These are phyloP conservation scores for Lipomyces yamanashiensis DNA, from an alignment of 805 yeast genomes.

Conservation along the genomic window DNA sequence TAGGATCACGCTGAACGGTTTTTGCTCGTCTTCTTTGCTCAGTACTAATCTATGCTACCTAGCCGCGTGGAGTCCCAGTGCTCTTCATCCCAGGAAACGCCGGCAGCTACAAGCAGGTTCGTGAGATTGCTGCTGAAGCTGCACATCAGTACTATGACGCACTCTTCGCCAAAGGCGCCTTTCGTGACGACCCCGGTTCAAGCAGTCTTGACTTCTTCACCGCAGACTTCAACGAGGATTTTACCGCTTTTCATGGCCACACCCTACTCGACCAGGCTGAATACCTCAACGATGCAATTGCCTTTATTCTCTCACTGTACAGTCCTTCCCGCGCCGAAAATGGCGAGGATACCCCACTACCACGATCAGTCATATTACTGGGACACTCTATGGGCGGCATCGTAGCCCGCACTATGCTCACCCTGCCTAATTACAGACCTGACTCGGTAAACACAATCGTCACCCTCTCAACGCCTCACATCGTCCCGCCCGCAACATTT, in stretches of 20 bases:
- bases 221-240: slow-evolving; percentile 93
- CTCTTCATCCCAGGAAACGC: slow-evolving; percentile 97
- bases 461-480: slow-evolving; percentile 89
- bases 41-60: slow-evolving; percentile 7
- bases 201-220: slow-evolving; percentile 79
- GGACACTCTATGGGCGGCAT: slow-evolving; percentile 99
- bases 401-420: slow-evolving; percentile 85
- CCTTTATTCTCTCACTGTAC: slow-evolving; percentile 74
- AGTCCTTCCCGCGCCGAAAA: slow-evolving; percentile 39
- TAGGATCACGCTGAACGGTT: background rate
- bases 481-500: slow-evolving; percentile 89
- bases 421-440: slow-evolving; percentile 72
- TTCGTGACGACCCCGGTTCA: slow-evolving; percentile 40
- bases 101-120: slow-evolving; percentile 84
- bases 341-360: slow-evolving; percentile 43
- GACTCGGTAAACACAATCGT: slow-evolving; percentile 80
- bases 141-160: slow-evolving; percentile 58
- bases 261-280: slow-evolving; percentile 94
- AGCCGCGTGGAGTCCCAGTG: slow-evolving; percentile 82
- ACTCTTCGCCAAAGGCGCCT: slow-evolving; percentile 37
- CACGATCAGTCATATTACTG: slow-evolving; percentile 73
- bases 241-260: slow-evolving; percentile 94
- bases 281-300: slow-evolving; percentile 84
- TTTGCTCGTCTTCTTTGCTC: no score
- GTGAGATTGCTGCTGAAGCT: slow-evolving; percentile 85